These are phyloP conservation scores for Nicotiana otophora DNA, from an alignment of 257 asterid genomes.

Conservation along the genomic window DNA sequence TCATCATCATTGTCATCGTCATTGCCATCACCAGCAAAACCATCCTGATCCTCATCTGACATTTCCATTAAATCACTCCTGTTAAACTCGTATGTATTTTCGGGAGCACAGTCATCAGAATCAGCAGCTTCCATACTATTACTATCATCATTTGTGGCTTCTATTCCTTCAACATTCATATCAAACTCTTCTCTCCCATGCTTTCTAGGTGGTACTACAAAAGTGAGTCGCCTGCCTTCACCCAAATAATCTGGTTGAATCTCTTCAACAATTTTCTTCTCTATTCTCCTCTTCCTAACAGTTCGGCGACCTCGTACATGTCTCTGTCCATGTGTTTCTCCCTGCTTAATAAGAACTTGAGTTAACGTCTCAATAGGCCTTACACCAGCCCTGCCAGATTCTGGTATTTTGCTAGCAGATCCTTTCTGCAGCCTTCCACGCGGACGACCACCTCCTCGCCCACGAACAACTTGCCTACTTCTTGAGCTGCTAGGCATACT, in stretches of 20 bases:
- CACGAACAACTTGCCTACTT: slow-evolving; percentile 42
- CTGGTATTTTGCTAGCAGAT: slow-evolving; percentile 28
- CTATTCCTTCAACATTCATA: slow-evolving; percentile 21
- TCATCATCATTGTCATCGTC: slow-evolving; percentile 32
- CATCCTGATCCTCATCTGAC: slow-evolving; percentile 50
- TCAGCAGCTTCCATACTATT: slow-evolving; percentile 52
- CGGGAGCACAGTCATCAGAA: slow-evolving; percentile 37
- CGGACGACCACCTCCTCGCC: slow-evolving; percentile 65
- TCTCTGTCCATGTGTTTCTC: slow-evolving; percentile 55
- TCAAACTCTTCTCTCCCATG: slow-evolving; percentile 18
- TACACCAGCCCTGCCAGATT: slow-evolving; percentile 31
- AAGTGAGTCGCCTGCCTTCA: slow-evolving; percentile 23
- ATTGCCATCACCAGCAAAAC: slow-evolving; percentile 16
- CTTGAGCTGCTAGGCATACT: slow-evolving; percentile 48
- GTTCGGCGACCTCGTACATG: slow-evolving; percentile 79
- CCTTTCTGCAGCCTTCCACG: slow-evolving; percentile 56
- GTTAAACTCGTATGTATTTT: slow-evolving; percentile 21
- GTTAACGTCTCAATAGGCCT: slow-evolving; percentile 45
- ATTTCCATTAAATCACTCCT: slow-evolving; percentile 44
- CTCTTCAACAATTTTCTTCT: slow-evolving; percentile 37
- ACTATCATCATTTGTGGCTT: slow-evolving; percentile 32
- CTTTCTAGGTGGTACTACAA: slow-evolving; percentile 27
- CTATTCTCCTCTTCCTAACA: slow-evolving; percentile 57
- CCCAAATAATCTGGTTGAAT: slow-evolving; percentile 25
- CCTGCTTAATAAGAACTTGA: slow-evolving; percentile 56